Base-by-base conservation (phyloP, 371 early-diverging fungal genomes). In the Syncephalastrum contaminatum region DNA sequence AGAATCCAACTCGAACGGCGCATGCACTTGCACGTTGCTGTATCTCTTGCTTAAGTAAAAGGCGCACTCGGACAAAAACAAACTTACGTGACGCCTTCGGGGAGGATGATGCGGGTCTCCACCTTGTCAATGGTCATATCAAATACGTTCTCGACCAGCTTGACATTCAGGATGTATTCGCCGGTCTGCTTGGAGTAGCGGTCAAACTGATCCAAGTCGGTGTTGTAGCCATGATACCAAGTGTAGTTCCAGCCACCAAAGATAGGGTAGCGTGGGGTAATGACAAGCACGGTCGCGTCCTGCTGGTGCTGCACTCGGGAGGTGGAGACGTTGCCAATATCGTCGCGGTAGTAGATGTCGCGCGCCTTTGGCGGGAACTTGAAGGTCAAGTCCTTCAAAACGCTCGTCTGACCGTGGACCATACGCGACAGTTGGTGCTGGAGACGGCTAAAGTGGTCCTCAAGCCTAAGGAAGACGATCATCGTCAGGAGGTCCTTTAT, bases 251-350 rank as follows among this genome's bases (percentile, higher is more conserved):
- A 97, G 15, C 96, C 95, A 60, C 99, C 99, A 71, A 87, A 92
- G 2, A 99, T 52, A 19, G 98, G 97, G 73, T 88, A 98, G 21
- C 98, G 87, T 20, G 98, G 97, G 27, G 66, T 63, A 18, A 97
- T 71, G 41, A 87, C 80, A 59, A 98, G 70, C 2, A 88, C 61
- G 15, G 84, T 67, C 13, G 63, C 55, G 12, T 76, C 62, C 1
- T 54, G 52, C 21, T 83, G 85, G 16, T 74, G 56, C 48, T 71
- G 72, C 67, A 90, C 76, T 47, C 79, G 56, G 13, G 97, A 95
- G 15, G 99, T 97, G 4, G 97, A 96, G 21, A 99, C 95, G 69
- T 99, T 97, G 36, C 99, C 99, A 59, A 96, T 91, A 51, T 89
- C 90, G 72, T 99, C 99, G 22, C 91, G 86, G 67, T 82, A 95